Percentiles rank a stretch among this genome's conserved stretches.
These are phyloP conservation scores for Hirsutella thompsonii DNA, from an alignment of 2,329 filamentous ascomycete genomes.

Conservation along the genomic window DNA sequence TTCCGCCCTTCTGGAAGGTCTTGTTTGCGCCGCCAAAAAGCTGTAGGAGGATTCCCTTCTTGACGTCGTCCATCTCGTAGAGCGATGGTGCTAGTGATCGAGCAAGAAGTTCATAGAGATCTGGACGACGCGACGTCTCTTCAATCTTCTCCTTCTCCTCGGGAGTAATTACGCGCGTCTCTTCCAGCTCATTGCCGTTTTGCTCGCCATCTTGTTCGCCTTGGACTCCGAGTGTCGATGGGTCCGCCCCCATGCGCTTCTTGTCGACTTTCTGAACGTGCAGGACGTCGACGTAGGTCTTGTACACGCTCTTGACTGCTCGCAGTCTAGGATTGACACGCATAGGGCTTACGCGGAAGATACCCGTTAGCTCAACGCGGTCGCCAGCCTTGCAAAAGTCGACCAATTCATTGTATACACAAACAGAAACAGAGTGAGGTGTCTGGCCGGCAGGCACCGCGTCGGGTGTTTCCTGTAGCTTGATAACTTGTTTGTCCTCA, in stretches of 20 bases:
- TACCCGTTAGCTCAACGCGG: constrained; percentile 86
- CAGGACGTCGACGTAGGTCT: constrained; percentile 91
- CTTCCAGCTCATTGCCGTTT: constrained; percentile 65
- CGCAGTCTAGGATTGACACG: constrained; percentile 88
- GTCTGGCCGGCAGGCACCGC: constrained; percentile 91
- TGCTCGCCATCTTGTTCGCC: constrained; percentile 53
- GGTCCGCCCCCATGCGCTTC: constrained; percentile 83
- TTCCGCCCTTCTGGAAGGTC: constrained; percentile 90
- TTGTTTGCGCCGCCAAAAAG: constrained; percentile 98
- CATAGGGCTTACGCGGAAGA: constrained; percentile 90
- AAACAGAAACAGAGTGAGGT: constrained; percentile 91
- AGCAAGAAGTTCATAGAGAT: constrained; percentile 87
- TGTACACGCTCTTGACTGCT: constrained; percentile 89
- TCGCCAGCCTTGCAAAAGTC: constrained; percentile 98
- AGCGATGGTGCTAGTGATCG: constrained; percentile 88
- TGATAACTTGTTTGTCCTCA: constrained; percentile 97
- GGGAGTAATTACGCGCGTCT: constrained; percentile 68
- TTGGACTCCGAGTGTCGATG: constrained; percentile 73
- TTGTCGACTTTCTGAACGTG: constrained; percentile 96
- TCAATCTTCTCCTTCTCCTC: constrained; percentile 88
- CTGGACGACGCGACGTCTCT: constrained; percentile 62
- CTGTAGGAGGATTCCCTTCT: constrained; percentile 94
- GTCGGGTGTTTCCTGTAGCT: constrained; percentile 94
- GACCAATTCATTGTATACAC: constrained; percentile 91
- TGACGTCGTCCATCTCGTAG: constrained; percentile 97